Conservation (phyloP, 495 filamentous ascomycete genomes). For the Daldinia childiae region DNA sequence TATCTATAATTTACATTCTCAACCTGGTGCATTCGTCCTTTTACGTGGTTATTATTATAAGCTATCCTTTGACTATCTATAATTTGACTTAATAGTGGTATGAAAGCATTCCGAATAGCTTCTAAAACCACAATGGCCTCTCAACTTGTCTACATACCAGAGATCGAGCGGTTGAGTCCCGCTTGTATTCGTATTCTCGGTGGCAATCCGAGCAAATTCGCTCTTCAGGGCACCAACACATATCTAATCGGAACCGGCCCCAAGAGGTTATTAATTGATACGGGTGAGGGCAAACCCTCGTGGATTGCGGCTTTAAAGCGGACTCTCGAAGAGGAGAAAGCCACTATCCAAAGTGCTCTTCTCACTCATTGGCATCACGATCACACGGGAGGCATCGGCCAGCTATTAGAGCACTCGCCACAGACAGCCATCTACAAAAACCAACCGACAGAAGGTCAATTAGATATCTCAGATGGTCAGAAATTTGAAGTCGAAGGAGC, state of each 20-base stretch:
- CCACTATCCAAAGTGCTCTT: constrained; percentile 69
- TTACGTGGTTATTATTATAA: not conserved
- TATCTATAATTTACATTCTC: not conserved
- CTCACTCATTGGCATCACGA: constrained; percentile 94
- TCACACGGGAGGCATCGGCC: constrained; percentile 76
- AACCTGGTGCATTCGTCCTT: not conserved
- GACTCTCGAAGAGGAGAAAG: constrained; percentile 71
- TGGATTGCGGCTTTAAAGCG: constrained; percentile 69
- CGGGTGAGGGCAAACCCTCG: constrained; percentile 71
- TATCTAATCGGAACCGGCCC: constrained; percentile 80
- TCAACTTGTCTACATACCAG: constrained; percentile 62
- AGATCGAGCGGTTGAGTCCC: constrained; percentile 72
- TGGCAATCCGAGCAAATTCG: constrained; percentile 81
- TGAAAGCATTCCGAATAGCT: constrained; percentile 39
- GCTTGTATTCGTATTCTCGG: constrained; percentile 78
- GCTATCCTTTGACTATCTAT: not conserved
- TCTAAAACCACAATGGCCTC: constrained; percentile 45
- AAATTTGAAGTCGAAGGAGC: constrained; percentile 78
- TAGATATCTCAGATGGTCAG: constrained; percentile 73
- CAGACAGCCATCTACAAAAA: constrained; percentile 64
- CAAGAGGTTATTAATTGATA: constrained; percentile 79
- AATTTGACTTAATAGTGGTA: constrained; percentile 12
- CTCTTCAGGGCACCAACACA: constrained; percentile 78
- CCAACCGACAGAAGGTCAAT: constrained; percentile 59
- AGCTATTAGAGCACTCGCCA: constrained; percentile 71